phyloP scores from a whole-genome alignment of 2,329 filamentous ascomycete genomes.

The Ceratocystis variospora region DNA sequence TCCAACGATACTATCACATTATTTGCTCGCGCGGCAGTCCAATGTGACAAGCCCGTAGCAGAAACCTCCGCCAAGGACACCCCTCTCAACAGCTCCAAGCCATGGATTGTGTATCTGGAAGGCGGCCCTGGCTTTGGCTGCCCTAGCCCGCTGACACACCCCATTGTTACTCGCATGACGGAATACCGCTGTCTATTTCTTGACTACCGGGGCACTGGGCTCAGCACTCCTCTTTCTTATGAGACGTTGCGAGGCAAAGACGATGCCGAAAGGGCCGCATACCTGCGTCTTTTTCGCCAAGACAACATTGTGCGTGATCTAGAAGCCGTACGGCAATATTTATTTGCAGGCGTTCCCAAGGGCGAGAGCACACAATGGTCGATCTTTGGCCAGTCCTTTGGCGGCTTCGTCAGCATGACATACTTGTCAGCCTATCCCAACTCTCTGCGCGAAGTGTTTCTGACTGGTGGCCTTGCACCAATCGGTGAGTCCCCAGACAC shows the following conservation, averaged over 20 bases:
- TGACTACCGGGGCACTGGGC: slow-evolving; percentile 82
- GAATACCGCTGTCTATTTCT: slow-evolving; percentile 77
- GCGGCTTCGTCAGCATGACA: slow-evolving; percentile 70
- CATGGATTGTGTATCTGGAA: slow-evolving; percentile 61
- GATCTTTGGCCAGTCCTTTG: slow-evolving; percentile 81
- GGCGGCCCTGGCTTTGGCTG: slow-evolving; percentile 77
- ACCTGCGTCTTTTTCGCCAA: slow-evolving; percentile 72
- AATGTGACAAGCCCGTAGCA: slow-evolving; percentile 48
- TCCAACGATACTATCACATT: slow-evolving; percentile 50
- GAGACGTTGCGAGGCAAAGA: slow-evolving; percentile 49
- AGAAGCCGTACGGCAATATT: slow-evolving; percentile 64
- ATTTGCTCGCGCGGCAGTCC: slow-evolving; percentile 62
- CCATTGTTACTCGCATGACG: slow-evolving; percentile 56
- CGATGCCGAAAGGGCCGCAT: slow-evolving; percentile 56
- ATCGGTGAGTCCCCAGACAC: slow-evolving; percentile 57
- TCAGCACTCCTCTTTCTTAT: slow-evolving; percentile 67
- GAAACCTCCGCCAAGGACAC: slow-evolving; percentile 28
- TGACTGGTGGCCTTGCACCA: slow-evolving; percentile 72
- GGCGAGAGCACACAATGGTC: slow-evolving; percentile 65
- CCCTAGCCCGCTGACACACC: slow-evolving; percentile 56
- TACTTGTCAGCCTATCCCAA: slow-evolving; percentile 73
- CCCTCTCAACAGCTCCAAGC: slow-evolving; percentile 32
- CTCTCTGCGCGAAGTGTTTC: slow-evolving; percentile 67
- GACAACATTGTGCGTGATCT: slow-evolving; percentile 83
- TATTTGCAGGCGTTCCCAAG: slow-evolving; percentile 39